Evolutionary conservation across 192 early-diverging fungal genomes (phyloP), one percentile per base, ranked within the genome.

Genomic region (Dissophora ornata): DNA sequence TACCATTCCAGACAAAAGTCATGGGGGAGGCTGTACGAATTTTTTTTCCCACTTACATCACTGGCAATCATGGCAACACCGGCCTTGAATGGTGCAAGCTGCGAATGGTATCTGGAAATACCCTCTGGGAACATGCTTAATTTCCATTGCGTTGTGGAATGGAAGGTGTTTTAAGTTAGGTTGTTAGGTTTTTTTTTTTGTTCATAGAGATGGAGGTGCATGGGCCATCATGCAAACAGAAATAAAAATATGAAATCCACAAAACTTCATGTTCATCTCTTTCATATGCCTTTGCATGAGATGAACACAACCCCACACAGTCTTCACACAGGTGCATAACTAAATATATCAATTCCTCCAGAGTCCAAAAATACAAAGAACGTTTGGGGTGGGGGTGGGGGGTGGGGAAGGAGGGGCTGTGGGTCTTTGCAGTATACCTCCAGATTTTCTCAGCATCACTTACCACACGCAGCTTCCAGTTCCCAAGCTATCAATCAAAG

Each of bases 11-110:
- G n/a, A n/a, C n/a, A n/a, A n/a, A n/a, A n/a, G n/a, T n/a, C n/a
- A n/a, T n/a, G n/a, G n/a, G n/a, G n/a, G n/a, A n/a, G n/a, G n/a
- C n/a, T n/a, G n/a, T n/a, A n/a, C n/a, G n/a, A n/a, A n/a, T n/a
- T n/a, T n/a, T n/a, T n/a, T n/a, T n/a, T n/a, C n/a, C 45, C n/a
- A 57, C 60, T 50, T 80, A 73, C 79, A 65, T 80, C 79, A 50
- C 79, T 80, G 30, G 79, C 79, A 48, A 80, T 80, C 65, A 71
- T 67, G 42, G 79, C 79, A 16, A 80, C 79, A 15, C 79, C 79
- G 2, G 79, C 59, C 65, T 80, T 80, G 57, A 80, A 80, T 6
- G 69, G 69, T 19, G 79, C 79, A 8, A 80, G 40, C 32, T 63
- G 69, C 12, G 69, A 64, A 50, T 80, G 69, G 45, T 80, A 80